Evolutionary conservation across 306 rosid species (phyloP).

Genomic region (Pueraria montana): DNA sequence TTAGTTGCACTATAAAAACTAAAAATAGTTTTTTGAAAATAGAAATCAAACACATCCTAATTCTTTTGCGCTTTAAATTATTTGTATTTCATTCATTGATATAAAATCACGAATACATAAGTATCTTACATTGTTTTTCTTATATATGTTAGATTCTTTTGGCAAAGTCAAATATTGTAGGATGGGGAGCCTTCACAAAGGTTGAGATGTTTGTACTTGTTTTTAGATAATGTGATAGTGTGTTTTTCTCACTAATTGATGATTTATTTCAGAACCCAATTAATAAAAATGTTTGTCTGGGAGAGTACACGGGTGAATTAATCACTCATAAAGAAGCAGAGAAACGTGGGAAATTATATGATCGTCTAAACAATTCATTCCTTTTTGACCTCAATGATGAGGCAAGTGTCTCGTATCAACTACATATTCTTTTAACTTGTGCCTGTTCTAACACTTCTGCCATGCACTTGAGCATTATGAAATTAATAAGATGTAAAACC

Average conservation of each 20-base stretch:
- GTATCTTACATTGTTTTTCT: constrained; percentile 28
- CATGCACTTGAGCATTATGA: not conserved
- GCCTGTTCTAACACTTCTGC: not conserved
- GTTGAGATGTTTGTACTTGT: constrained; percentile 49
- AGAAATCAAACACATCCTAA: too few species aligned
- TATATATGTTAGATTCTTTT: constrained; percentile 69
- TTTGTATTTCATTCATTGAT: not conserved
- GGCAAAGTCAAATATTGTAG: constrained; percentile 83
- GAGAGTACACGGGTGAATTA: constrained; percentile 92
- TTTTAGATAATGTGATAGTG: not conserved
- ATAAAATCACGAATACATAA: constrained; percentile 24
- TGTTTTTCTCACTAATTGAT: too few species aligned
- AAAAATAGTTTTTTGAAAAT: too few species aligned
- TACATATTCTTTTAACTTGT: constrained; percentile 9
- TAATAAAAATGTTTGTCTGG: constrained; percentile 81
- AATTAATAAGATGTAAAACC: too few species aligned
- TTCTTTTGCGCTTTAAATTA: not conserved
- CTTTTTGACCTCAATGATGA: constrained; percentile 65
- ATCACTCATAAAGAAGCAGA: constrained; percentile 82
- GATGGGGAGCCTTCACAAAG: constrained; percentile 98
- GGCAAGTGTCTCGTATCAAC: constrained; percentile 53
- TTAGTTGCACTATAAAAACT: too few species aligned
- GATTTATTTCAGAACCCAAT: constrained; percentile 72
- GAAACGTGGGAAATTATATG: constrained; percentile 85
- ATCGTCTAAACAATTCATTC: constrained; percentile 69